phyloP scores from a whole-genome alignment of 73 alveolate genomes.

The Symbiodinium pilosum region DNA sequence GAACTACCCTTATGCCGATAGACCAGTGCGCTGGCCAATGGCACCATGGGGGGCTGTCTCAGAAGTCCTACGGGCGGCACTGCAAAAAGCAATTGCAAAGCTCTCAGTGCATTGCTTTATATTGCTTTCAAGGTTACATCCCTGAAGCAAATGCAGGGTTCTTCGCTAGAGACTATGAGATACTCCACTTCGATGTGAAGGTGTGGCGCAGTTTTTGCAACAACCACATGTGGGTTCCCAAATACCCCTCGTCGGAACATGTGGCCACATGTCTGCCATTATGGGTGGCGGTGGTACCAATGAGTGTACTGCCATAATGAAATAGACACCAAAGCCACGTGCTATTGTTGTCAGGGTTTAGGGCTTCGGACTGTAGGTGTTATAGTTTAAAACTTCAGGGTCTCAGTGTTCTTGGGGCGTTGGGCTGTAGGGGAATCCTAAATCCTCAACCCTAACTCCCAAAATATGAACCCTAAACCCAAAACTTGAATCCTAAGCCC shows the following conservation, averaged over 20 bases:
- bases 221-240: background rate
- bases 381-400: too few relatives aligned
- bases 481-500: background rate
- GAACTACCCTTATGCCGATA: background rate
- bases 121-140: background rate
- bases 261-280: background rate
- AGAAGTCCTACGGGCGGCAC: background rate
- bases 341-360: too few relatives aligned
- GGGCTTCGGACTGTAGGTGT: too few relatives aligned
- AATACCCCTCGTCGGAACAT: background rate
- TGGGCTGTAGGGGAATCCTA: too few relatives aligned
- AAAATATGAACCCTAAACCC: background rate
- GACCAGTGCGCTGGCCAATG: background rate
- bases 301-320: background rate
- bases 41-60: too few relatives aligned
- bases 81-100: background rate
- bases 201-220: background rate
- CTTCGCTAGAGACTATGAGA: background rate
- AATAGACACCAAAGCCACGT: too few relatives aligned
- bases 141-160: background rate
- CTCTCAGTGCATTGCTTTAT: background rate
- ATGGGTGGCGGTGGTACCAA: background rate
- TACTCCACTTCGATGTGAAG: background rate
- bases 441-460: too few relatives aligned
- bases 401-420: too few relatives aligned